Percentiles rank a stretch among this genome's conserved stretches.
Conservation (phyloP, 768 basidiomycete genomes). For the Obba rivulosa region DNA sequence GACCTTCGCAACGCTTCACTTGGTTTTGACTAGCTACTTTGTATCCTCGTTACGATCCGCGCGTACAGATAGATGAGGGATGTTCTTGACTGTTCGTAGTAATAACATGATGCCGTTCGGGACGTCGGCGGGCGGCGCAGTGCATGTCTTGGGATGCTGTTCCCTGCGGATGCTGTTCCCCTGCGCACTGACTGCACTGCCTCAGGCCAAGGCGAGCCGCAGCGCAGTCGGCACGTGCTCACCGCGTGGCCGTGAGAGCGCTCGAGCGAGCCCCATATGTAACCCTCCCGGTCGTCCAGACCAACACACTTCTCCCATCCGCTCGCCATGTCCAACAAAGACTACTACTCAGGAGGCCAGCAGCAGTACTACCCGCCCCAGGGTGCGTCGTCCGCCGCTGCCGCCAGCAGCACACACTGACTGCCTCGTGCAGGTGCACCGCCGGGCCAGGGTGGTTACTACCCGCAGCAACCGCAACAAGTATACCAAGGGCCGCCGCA, state of each 20-base stretch:
- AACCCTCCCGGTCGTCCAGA: neutral
- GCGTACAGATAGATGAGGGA: neutral
- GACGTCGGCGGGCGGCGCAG: no score
- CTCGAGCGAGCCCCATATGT: no score
- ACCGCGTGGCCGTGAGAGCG: no score
- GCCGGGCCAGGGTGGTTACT: slow-evolving; percentile 64
- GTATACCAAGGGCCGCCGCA: slow-evolving; percentile 50
- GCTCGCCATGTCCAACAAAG: slow-evolving; percentile 53
- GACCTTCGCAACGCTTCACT: neutral
- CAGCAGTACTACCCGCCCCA: slow-evolving; percentile 51
- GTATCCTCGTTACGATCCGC: neutral
- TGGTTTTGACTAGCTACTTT: no score
- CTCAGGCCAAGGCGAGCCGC: no score
- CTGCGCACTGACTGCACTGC: no score
- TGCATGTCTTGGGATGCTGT: no score
- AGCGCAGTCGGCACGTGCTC: slow-evolving; percentile 2
- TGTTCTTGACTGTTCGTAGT: no score
- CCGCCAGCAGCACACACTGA: neutral
- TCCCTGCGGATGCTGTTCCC: neutral
- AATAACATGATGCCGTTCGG: no score
- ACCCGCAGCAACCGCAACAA: slow-evolving; percentile 70
- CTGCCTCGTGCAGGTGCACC: slow-evolving; percentile 39
- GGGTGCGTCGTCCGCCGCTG: slow-evolving; percentile 29
- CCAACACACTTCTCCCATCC: slow-evolving; percentile 11
- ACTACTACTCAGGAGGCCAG: slow-evolving; percentile 57